A percentile compares a stretch with the other conserved stretches of the same genome.
phyloP scores from a whole-genome alignment of 208 protist genomes.

The Trypanosoma avium region DNA sequence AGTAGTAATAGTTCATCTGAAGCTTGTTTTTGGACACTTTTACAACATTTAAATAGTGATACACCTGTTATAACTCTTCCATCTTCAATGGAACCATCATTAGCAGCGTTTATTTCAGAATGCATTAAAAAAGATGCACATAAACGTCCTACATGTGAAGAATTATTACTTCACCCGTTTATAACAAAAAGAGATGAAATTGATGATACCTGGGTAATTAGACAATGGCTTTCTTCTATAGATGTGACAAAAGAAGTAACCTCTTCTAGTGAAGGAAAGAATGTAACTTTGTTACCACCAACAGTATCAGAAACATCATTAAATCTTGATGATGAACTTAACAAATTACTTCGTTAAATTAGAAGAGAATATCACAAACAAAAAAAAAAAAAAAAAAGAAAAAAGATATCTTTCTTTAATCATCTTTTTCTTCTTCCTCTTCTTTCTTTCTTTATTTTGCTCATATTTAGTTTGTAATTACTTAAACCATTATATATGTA shows the following conservation, averaged over 20 bases:
- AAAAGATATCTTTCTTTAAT: not conserved
- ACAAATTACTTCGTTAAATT: constrained; percentile 43
- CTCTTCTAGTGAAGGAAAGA: not conserved
- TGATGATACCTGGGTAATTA: constrained; percentile 29
- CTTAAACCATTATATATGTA: not conserved
- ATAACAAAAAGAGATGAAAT: constrained; percentile 24
- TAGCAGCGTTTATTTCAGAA: constrained; percentile 67
- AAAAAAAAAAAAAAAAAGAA: constrained; percentile 8
- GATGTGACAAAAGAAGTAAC: not conserved
- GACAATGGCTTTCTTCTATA: constrained; percentile 32
- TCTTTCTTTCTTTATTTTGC: constrained; percentile 8
- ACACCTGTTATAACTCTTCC: constrained; percentile 61
- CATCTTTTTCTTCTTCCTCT: constrained; percentile 15
- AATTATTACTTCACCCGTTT: constrained; percentile 79
- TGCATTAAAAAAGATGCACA: constrained; percentile 68
- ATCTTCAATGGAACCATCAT: constrained; percentile 38
- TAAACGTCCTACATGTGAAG: constrained; percentile 55
- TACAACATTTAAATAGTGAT: constrained; percentile 75
- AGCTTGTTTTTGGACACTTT: constrained; percentile 81
- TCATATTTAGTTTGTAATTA: not conserved
- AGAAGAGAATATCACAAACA: not conserved
- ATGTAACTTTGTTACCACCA: not conserved
- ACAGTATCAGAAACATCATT: constrained; percentile 15
- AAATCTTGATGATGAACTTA: constrained; percentile 69
- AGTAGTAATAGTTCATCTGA: constrained; percentile 56